Evolutionary conservation across 192 early-diverging fungal genomes (phyloP).

Genomic region (Rhizophagus prolifer): DNA sequence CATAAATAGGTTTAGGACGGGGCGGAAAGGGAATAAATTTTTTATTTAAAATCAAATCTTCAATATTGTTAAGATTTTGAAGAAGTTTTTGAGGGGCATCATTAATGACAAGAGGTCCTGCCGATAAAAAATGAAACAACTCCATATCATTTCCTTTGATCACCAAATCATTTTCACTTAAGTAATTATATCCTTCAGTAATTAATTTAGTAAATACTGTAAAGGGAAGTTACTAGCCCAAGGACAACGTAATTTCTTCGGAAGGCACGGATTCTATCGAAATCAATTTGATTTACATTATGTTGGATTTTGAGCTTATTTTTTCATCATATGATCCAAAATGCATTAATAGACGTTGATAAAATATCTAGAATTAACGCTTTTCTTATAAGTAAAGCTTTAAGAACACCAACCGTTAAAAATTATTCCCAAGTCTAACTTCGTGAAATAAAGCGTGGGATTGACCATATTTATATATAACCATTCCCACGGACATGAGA

Average conservation of each 20-base stretch:
- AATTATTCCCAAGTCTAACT: background rate
- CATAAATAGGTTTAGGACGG: slow-evolving; percentile 1
- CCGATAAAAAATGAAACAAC: too few species aligned
- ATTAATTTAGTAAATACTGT: background rate
- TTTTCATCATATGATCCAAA: slow-evolving; percentile 2
- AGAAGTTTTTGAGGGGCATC: too few species aligned
- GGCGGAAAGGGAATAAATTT: slow-evolving; percentile 9
- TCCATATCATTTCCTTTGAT: slow-evolving; percentile 14
- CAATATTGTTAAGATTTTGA: too few species aligned
- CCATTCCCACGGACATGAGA: background rate
- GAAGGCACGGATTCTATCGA: background rate
- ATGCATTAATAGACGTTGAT: slow-evolving; percentile 9
- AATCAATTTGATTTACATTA: too few species aligned
- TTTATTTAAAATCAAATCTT: background rate
- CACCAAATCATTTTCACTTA: background rate
- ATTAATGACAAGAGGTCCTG: background rate
- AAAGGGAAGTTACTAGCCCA: slow-evolving; percentile 5
- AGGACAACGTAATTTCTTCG: background rate
- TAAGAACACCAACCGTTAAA: background rate
- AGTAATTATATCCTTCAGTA: background rate
- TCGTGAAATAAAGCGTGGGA: slow-evolving; percentile 15
- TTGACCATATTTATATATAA: slow-evolving; percentile 5
- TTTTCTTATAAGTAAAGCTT: background rate
- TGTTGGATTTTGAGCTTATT: background rate
- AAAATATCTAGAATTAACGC: slow-evolving; percentile 6